phyloP scores from a whole-genome alignment of 1,284 basidiomycete genomes.

The Melampsora occidentalis region DNA sequence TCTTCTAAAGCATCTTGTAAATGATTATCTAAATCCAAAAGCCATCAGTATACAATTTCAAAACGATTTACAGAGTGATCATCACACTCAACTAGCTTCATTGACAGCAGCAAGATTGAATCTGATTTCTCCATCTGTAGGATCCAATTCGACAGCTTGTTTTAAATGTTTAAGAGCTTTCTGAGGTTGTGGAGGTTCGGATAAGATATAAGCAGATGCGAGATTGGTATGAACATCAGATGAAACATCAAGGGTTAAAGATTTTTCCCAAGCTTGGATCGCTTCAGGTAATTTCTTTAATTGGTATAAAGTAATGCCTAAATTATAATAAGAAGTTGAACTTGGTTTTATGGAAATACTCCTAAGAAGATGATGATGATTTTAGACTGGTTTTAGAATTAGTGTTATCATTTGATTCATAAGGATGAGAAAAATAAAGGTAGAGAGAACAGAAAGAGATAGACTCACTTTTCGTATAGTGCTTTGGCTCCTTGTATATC shows the following conservation, averaged over 20 bases:
- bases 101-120: constrained; percentile 41
- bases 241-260: constrained; percentile 14
- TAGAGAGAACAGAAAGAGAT: background rate
- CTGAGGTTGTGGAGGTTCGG: constrained; percentile 37
- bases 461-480: constrained; percentile 28
- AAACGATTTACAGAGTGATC: background rate
- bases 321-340: constrained; percentile 34
- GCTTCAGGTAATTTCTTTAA: constrained; percentile 33
- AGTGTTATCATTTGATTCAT: background rate
- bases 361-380: background rate
- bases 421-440: background rate
- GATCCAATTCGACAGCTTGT: constrained; percentile 34
- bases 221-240: constrained; percentile 43
- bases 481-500: constrained; percentile 26
- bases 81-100: constrained; percentile 37
- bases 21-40: constrained; percentile 25
- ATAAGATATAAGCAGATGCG: constrained; percentile 41
- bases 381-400: background rate
- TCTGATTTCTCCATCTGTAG: constrained; percentile 37
- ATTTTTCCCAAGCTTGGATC: constrained; percentile 22
- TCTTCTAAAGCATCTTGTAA: constrained; percentile 34
- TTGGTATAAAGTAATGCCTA: constrained; percentile 35
- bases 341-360: constrained; percentile 26
- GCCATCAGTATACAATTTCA: background rate
- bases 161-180: constrained; percentile 40